Conservation (phyloP, 805 yeast species). For the Starmera quercuum region DNA sequence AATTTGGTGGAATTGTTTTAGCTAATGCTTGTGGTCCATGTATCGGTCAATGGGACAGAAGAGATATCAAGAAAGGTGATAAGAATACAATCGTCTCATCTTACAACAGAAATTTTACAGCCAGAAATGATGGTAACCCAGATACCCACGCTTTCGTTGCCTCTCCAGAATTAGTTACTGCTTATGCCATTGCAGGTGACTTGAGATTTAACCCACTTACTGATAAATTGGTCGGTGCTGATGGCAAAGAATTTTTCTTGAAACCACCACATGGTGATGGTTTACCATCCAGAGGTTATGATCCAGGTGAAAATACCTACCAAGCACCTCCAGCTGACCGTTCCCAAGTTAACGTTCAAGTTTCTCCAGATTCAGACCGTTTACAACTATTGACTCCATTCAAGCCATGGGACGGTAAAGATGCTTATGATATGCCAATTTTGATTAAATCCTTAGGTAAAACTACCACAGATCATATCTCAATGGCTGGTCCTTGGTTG, state of each 20-base stretch:
- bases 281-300: conserved; percentile 85
- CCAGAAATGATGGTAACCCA: conserved; percentile 98
- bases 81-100: conserved; percentile 95
- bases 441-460: conserved; percentile 94
- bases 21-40: conserved; percentile 99
- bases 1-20: conserved; percentile 84
- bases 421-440: conserved; percentile 81
- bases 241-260: conserved; percentile 87
- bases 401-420: conserved; percentile 95
- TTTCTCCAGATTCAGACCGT: conserved; percentile 91
- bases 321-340: conserved; percentile 96
- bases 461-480: conserved; percentile 98
- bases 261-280: conserved; percentile 85
- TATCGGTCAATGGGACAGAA: conserved; percentile 99
- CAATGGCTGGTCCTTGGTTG: conserved; percentile 99
- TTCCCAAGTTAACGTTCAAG: conserved; percentile 61
- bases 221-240: conserved; percentile 78
- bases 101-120: conserved; percentile 96
- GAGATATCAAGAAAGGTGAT: conserved; percentile 85
- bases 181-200: conserved; percentile 93
- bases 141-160: conserved; percentile 95
- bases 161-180: conserved; percentile 93
- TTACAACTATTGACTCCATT: conserved; percentile 91
- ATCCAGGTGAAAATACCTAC: conserved; percentile 89
- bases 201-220: conserved; percentile 94